Evolutionary conservation across 2,329 filamentous ascomycete genomes (phyloP).

Genomic region (Chrysoporthe puriensis): DNA sequence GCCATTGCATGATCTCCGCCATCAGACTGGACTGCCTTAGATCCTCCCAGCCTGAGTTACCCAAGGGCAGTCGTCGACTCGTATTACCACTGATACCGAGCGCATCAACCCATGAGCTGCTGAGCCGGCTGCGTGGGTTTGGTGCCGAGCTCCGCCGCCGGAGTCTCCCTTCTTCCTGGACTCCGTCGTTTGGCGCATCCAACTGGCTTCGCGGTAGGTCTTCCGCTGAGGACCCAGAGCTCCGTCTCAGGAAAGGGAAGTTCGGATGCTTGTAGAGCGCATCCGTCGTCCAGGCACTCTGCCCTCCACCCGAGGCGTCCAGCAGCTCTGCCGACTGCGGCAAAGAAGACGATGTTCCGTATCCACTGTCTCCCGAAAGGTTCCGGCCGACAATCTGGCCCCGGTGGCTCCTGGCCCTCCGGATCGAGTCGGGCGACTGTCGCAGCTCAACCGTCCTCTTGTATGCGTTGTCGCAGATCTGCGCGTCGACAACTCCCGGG

Average conservation of each 20-base stretch:
- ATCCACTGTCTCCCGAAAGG: constrained; percentile 21
- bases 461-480: background rate
- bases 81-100: background rate
- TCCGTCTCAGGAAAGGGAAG: background rate
- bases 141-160: background rate
- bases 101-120: background rate
- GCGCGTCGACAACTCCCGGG: background rate
- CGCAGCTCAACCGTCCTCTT: background rate
- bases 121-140: background rate
- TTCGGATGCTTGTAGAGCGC: background rate
- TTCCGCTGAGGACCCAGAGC: background rate
- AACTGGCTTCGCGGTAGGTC: background rate
- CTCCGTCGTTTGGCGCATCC: background rate
- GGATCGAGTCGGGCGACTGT: background rate
- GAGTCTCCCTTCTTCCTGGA: background rate
- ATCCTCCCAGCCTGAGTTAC: background rate
- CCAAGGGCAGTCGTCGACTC: background rate
- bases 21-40: background rate
- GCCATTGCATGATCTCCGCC: background rate
- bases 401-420: constrained; percentile 9
- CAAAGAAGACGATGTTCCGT: constrained; percentile 10
- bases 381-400: background rate
- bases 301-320: background rate
- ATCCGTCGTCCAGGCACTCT: background rate
- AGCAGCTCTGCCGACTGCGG: background rate